Evolutionary conservation across 2,329 filamentous ascomycete species (phyloP), one percentile per base, ranked within the genome.

Genomic region (Teratosphaeria viscida): DNA sequence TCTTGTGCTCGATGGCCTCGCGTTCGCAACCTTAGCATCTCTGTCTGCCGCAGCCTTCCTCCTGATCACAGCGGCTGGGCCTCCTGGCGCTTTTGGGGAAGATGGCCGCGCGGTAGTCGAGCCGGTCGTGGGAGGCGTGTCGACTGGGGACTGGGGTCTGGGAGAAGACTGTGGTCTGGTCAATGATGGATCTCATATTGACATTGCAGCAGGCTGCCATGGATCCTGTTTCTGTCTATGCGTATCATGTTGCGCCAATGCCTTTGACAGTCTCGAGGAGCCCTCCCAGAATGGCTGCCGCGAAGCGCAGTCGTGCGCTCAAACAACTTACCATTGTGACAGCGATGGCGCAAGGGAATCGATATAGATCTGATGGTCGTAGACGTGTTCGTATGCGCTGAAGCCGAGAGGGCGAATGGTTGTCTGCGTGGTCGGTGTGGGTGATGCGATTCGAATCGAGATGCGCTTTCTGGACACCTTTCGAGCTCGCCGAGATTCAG

Each of bases 21-120:
- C 88, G 87, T 95, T 99, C 72, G 92, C 92, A 69, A 92, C 85
- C 79, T 95, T 94, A 79, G 97, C 94, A 78, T 96, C 96, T 79
- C 96, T 89, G 76, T 97, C 94, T 70, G 92, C 92, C 34, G 94
- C 94, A 52, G 94, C 92, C 74, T 94, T 90, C 75, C 94, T 87
- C 76, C 94, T 87, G 78, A 99, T 95, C 63, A 91, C 92, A 67
- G 92, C 95, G 75, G 94, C 91, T 71, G 94, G 91, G 69, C 94
- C 94, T 66, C 94, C 94, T 29, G 94, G 94, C 64, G 91, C 88
- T 70, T 90, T 86, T 62, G 92, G 92, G 56, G 92, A 96, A 34
- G 89, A 87, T 59, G 90, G 86, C 65, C 92, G 90, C 71, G 83
- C 85, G 72, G 86, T 83, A 72, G 83, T 85, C 62, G 85, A 82